Evolutionary conservation across 2,329 filamentous ascomycete species (phyloP).

Genomic region (Pseudocercospora ulei): DNA sequence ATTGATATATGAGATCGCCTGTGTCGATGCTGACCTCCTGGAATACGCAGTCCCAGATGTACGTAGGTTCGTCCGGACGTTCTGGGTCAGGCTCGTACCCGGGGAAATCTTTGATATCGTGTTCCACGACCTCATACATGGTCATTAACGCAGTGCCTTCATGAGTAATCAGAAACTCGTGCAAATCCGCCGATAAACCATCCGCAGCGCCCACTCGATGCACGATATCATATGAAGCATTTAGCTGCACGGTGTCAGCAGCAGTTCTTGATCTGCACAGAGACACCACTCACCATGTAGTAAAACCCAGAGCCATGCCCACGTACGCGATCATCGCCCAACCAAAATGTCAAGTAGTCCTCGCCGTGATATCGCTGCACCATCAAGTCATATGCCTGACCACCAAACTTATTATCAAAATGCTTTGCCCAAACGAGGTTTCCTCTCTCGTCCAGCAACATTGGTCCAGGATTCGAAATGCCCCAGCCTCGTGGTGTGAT

Average conservation of each 20-base stretch:
- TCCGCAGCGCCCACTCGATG: constrained; percentile 37
- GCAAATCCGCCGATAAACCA: constrained; percentile 35
- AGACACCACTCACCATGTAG: constrained; percentile 28
- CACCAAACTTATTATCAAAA: constrained; percentile 30
- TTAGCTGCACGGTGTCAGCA: constrained; percentile 25
- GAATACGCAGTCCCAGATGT: constrained; percentile 39
- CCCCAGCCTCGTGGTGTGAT: constrained; percentile 31
- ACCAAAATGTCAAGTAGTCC: constrained; percentile 36
- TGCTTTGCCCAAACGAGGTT: constrained; percentile 31
- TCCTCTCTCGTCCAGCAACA: constrained; percentile 30
- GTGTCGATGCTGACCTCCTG: constrained; percentile 43
- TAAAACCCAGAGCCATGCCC: constrained; percentile 33
- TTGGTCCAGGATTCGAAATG: constrained; percentile 29
- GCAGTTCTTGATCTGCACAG: no score
- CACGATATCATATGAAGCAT: constrained; percentile 36
- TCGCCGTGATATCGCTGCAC: constrained; percentile 34
- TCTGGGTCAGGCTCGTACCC: constrained; percentile 21
- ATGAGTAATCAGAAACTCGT: constrained; percentile 40
- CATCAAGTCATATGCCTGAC: constrained; percentile 33
- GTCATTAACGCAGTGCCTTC: constrained; percentile 39
- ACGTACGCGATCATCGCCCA: constrained; percentile 34
- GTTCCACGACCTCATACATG: constrained; percentile 34
- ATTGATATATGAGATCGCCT: constrained; percentile 40
- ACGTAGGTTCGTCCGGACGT: constrained; percentile 18
- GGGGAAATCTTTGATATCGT: constrained; percentile 24